Conservation (phyloP, 2,329 filamentous ascomycete species). For the Paecilomyces formosus region DNA sequence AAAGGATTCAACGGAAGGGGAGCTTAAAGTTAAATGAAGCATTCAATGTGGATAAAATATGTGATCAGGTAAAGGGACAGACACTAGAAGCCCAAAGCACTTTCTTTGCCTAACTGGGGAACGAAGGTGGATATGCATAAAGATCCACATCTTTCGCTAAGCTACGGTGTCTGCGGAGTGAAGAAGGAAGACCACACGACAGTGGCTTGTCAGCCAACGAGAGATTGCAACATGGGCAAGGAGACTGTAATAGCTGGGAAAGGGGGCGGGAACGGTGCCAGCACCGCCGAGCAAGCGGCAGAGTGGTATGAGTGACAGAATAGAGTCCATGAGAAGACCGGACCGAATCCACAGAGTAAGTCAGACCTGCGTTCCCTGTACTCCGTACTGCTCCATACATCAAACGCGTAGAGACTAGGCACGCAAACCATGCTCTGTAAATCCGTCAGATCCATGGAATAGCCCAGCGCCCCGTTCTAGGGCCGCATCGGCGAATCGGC, state of each 20-base stretch:
- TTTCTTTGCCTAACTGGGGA: conserved; percentile 4
- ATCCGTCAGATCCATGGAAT: neutral
- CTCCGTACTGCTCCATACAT: neutral
- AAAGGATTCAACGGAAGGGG: conserved; percentile 8
- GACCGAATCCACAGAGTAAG: conserved; percentile 1
- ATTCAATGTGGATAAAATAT: conserved; percentile 25
- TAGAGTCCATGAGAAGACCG: neutral
- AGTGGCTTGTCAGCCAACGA: conserved; percentile 11
- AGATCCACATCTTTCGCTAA: conserved; percentile 15
- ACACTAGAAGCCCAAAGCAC: conserved; percentile 19
- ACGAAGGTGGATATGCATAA: conserved; percentile 24
- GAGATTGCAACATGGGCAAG: conserved; percentile 14
- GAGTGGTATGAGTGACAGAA: neutral
- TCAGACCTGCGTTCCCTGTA: neutral
- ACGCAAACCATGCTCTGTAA: neutral
- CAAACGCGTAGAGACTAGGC: neutral
- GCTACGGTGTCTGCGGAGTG: conserved; percentile 11
- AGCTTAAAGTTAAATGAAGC: conserved; percentile 21
- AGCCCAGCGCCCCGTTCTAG: neutral
- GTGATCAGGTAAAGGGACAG: conserved; percentile 25
- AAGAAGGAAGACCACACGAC: conserved; percentile 16
- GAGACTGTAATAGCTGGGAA: conserved; percentile 8
- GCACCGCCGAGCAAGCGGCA: neutral
- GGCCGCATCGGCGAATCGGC: neutral
- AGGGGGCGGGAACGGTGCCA: conserved; percentile 11